phyloP scores from a whole-genome alignment of 1,139 yeast genomes.

The Taiozyma sp. region DNA sequence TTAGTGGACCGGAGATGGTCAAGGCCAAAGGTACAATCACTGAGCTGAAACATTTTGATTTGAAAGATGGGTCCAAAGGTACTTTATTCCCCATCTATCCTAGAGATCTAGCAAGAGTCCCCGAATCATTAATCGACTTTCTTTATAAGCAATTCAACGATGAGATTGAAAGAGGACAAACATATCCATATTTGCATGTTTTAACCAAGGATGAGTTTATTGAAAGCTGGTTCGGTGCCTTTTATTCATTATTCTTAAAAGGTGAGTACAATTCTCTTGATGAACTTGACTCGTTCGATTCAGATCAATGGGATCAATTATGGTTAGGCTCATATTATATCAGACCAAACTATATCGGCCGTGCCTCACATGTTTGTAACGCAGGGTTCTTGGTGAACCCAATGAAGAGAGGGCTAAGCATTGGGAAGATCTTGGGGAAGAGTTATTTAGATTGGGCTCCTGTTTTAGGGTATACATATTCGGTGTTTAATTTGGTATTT shows the following conservation, averaged over 20 bases:
- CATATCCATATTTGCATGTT: slow-evolving; percentile 69
- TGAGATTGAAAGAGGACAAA: slow-evolving; percentile 80
- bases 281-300: slow-evolving; percentile 2
- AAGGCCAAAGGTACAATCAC: slow-evolving; percentile 24
- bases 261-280: not conserved
- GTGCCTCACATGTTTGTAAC: slow-evolving; percentile 76
- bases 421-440: slow-evolving; percentile 59
- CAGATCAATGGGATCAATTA: slow-evolving; percentile 33
- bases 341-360: slow-evolving; percentile 72
- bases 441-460: slow-evolving; percentile 64
- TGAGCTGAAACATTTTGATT: slow-evolving; percentile 44
- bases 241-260: slow-evolving; percentile 43
- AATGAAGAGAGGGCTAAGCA: slow-evolving; percentile 44
- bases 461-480: slow-evolving; percentile 61
- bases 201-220: slow-evolving; percentile 61
- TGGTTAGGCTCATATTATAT: slow-evolving; percentile 68
- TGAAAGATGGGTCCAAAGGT: slow-evolving; percentile 74
- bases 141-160: slow-evolving; percentile 73
- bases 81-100: slow-evolving; percentile 76
- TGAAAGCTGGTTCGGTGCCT: slow-evolving; percentile 83
- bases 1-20: slow-evolving; percentile 22
- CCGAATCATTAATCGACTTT: slow-evolving; percentile 64
- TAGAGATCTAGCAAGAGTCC: slow-evolving; percentile 40
- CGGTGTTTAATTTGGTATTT: slow-evolving; percentile 80
- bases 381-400: slow-evolving; percentile 69